Evolutionary conservation across 2,329 filamentous ascomycete genomes (phyloP).

Genomic region (Daldinia sp.): DNA sequence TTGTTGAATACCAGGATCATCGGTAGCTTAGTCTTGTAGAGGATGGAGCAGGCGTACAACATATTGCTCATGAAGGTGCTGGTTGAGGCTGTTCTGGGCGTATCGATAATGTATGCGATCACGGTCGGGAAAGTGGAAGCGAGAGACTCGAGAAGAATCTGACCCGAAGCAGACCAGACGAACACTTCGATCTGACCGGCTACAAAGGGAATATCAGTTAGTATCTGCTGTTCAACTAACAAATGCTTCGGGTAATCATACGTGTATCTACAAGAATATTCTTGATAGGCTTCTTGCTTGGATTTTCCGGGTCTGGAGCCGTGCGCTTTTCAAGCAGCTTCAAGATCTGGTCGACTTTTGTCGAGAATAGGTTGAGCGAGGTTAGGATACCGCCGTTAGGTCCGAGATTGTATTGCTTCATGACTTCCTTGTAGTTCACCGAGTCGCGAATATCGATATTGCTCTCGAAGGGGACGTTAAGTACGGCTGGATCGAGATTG

Average conservation of each 20-base stretch:
- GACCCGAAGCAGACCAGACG: slow-evolving; percentile 96
- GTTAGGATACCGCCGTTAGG: slow-evolving; percentile 98
- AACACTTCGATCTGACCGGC: slow-evolving; percentile 98
- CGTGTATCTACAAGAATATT: slow-evolving; percentile 93
- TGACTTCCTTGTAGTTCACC: slow-evolving; percentile 99
- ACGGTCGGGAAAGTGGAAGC: slow-evolving; percentile 96
- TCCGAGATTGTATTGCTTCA: slow-evolving; percentile 98
- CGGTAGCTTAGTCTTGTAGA: slow-evolving; percentile 98
- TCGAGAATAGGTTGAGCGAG: slow-evolving; percentile 94
- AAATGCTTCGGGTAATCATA: slow-evolving; percentile 42
- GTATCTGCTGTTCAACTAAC: slow-evolving; percentile 5
- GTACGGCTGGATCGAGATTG: slow-evolving; percentile 95
- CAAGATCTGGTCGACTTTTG: slow-evolving; percentile 97
- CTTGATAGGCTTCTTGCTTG: slow-evolving; percentile 73
- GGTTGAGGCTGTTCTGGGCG: slow-evolving; percentile 90
- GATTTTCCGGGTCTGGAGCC: slow-evolving; percentile 69
- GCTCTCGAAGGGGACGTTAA: slow-evolving; percentile 91
- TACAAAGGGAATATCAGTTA: slow-evolving; percentile 34
- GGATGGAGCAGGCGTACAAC: slow-evolving; percentile 97
- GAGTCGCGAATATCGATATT: slow-evolving; percentile 99
- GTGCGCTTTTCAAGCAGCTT: slow-evolving; percentile 90
- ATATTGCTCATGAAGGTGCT: slow-evolving; percentile 99
- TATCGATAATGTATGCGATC: slow-evolving; percentile 97
- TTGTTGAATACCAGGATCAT: slow-evolving; percentile 99
- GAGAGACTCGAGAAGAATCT: slow-evolving; percentile 91